These are phyloP conservation scores for Schizonepeta tenuifolia DNA, from an alignment of 257 asterid species.

Conservation along the genomic window DNA sequence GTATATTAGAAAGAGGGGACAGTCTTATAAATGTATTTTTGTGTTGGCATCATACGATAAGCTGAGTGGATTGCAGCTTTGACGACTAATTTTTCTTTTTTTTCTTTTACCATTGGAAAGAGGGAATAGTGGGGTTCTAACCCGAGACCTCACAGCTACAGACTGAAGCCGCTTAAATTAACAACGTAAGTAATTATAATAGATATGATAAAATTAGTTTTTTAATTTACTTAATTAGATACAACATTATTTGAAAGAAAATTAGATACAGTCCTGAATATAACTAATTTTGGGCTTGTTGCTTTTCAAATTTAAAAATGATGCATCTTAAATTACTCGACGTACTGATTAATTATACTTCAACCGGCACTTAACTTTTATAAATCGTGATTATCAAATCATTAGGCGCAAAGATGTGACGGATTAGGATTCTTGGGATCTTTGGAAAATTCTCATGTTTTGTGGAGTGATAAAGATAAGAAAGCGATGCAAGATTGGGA, in stretches of 20 bases:
- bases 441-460: background rate
- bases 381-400: conserved; percentile 26
- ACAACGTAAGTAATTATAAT: too few species aligned
- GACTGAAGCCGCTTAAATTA: too few species aligned
- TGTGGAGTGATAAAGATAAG: conserved; percentile 18
- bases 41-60: background rate
- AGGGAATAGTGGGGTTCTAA: too few species aligned
- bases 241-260: too few species aligned
- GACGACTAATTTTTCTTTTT: too few species aligned
- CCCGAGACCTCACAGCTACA: too few species aligned
- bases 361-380: background rate
- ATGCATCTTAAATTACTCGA: background rate
- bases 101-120: too few species aligned
- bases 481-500: background rate
- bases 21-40: too few species aligned
- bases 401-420: background rate
- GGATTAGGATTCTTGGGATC: background rate
- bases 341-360: background rate
- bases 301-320: background rate
- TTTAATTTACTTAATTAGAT: too few species aligned
- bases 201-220: too few species aligned
- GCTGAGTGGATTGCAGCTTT: background rate
- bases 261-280: too few species aligned
- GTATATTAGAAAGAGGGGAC: background rate
- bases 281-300: background rate